A percentile compares a stretch with the other conserved stretches of the same genome.
Evolutionary conservation across 73 alveolate genomes (phyloP).

Genomic region (Paramecium pentaurelia): DNA sequence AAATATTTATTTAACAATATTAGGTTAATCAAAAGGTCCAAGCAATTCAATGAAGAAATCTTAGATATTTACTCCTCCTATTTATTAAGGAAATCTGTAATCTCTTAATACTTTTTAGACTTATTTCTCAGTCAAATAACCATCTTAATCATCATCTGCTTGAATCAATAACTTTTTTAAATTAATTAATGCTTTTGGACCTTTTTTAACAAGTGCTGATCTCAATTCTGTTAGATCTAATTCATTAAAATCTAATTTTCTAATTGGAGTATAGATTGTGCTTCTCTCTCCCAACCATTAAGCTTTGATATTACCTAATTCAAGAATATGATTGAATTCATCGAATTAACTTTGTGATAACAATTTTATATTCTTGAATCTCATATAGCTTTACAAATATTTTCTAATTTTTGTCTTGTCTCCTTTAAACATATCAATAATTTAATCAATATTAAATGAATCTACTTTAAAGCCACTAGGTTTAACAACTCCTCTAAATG

Average conservation of each 20-base stretch:
- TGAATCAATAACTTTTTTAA: background rate
- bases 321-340: background rate
- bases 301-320: background rate
- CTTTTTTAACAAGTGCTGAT: background rate
- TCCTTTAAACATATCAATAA: background rate
- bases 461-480: background rate
- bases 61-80: background rate
- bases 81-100: background rate
- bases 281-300: background rate
- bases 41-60: background rate
- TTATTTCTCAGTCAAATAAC: constrained; percentile 1
- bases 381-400: background rate
- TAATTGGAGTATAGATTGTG: background rate
- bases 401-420: background rate
- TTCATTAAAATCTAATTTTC: constrained; percentile 11
- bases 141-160: constrained; percentile 36
- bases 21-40: background rate
- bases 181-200: background rate
- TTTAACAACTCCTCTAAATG: constrained; percentile 10
- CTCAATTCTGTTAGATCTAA: background rate
- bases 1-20: constrained; percentile 60
- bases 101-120: constrained; percentile 8
- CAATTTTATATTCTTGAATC: background rate
- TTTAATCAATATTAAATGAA: background rate
- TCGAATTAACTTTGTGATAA: background rate